These are phyloP conservation scores for Aspergillus intermedius DNA, from an alignment of 2,329 filamentous ascomycete species.

Conservation along the genomic window DNA sequence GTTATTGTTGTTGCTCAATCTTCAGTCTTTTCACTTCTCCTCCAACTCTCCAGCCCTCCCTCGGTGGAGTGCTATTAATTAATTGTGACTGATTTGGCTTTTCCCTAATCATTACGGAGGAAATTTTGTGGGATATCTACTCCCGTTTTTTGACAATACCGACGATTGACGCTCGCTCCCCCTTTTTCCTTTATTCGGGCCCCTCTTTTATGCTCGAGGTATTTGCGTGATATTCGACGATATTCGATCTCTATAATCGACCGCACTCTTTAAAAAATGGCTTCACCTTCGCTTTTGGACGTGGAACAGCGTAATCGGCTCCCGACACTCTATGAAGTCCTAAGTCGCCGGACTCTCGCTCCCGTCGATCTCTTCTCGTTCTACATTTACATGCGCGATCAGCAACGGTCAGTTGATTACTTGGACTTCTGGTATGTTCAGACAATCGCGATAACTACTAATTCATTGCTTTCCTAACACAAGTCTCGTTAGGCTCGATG, in stretches of 20 bases:
- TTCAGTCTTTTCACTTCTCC: constrained; percentile 1
- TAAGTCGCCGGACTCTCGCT: constrained; percentile 87
- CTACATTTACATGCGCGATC: constrained; percentile 99
- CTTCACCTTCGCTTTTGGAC: constrained; percentile 27
- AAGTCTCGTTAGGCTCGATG: constrained; percentile 71
- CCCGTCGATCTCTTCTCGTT: constrained; percentile 97
- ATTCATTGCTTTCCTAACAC: constrained; percentile 7
- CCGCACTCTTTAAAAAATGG: constrained; percentile 17
- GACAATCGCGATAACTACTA: neutral
- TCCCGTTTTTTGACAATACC: neutral
- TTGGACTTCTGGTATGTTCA: constrained; percentile 84
- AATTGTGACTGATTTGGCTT: neutral
- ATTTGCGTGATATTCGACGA: neutral
- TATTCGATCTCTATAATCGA: neutral
- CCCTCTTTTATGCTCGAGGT: constrained; percentile 3
- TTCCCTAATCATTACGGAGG: neutral
- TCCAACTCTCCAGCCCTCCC: constrained; percentile 4
- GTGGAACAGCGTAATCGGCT: constrained; percentile 66
- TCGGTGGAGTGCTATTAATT: neutral
- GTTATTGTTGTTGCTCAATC: neutral
- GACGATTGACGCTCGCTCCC: constrained; percentile 11
- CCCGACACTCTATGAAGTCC: constrained; percentile 89
- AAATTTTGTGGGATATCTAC: neutral
- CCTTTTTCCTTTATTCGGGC: constrained; percentile 8
- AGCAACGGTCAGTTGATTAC: constrained; percentile 96